phyloP scores from a whole-genome alignment of 345 rosid genomes.

The Clarkia xantiana region DNA sequence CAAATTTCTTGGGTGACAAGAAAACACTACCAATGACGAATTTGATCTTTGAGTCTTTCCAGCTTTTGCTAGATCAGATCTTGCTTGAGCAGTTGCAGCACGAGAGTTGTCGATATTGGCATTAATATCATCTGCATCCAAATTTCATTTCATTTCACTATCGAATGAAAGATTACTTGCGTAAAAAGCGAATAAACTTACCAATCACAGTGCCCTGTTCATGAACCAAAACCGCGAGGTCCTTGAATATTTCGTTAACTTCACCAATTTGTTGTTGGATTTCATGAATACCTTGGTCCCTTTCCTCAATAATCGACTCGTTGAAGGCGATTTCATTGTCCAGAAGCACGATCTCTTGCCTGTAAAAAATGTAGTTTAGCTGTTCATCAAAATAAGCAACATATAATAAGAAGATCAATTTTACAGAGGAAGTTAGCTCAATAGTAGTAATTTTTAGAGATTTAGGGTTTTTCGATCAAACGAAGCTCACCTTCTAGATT shows the following conservation, averaged over 20 bases:
- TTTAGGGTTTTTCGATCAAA: slow-evolving; percentile 1
- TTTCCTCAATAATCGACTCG: slow-evolving; percentile 86
- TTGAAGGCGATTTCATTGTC: slow-evolving; percentile 88
- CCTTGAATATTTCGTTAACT: slow-evolving; percentile 87
- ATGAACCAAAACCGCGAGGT: slow-evolving; percentile 86
- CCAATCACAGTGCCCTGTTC: slow-evolving; percentile 91
- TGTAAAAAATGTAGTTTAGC: slow-evolving; percentile 17
- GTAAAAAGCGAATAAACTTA: slow-evolving; percentile 11
- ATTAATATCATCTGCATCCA: slow-evolving; percentile 68
- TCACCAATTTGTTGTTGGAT: slow-evolving; percentile 93
- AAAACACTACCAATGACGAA: slow-evolving; percentile 63
- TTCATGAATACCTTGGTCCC: slow-evolving; percentile 89
- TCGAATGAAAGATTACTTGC: background rate
- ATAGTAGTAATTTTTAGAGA: too few relatives aligned
- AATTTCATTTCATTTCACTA: background rate
- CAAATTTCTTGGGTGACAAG: background rate
- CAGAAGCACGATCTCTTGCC: slow-evolving; percentile 70
- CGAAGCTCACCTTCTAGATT: slow-evolving; percentile 54
- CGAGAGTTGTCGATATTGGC: slow-evolving; percentile 54
- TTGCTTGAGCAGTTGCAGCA: slow-evolving; percentile 68
- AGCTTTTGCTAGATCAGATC: slow-evolving; percentile 64
- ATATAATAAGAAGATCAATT: too few relatives aligned
- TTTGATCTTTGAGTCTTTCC: slow-evolving; percentile 76
- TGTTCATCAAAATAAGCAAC: background rate
- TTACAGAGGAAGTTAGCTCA: background rate